Evolutionary conservation across 1,284 basidiomycete genomes (phyloP), one percentile per base, ranked within the genome.

Genomic region (Sparassis latifolia): DNA sequence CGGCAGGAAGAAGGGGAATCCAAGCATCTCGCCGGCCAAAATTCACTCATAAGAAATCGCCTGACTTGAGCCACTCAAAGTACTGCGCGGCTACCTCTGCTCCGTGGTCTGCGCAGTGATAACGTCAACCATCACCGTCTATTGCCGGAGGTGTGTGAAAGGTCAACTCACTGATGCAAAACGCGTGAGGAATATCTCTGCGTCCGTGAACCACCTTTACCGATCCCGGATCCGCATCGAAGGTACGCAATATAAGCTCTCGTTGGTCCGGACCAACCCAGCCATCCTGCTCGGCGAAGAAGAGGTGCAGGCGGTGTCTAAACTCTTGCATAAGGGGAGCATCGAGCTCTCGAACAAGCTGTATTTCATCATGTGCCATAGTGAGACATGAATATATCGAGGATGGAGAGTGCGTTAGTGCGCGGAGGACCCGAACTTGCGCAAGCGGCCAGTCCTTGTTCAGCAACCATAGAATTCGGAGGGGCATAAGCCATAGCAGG

Each of bases 361-460:
- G 60, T 80, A 85, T 85, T 62, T 86, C 83, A 35, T 82, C 77
- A 48, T 79, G 59, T 1, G 80, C 82, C 77, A 85, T 82, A 33
- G 64, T 69, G 40, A 86, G 58, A 7, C 72, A 66, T 2, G 79
- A 72, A 48, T 70, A 70, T 38, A 83, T 70, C 31, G 69, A 67
- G 4, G 62, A 52, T 0, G 76, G 74, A 6, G 77, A 81, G n/a
- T 62, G 58, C 27, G 84, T 52, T 12, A 84, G 67, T 31, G 64
- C 62, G 33, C 61, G 67, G 10, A 86, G 65, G 10, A 79, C 76
- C n/a, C 50, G 49, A 2, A 78, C 52, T 59, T 81, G 79, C 4
- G 61, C 50, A 5, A 46, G 43, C 2, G 83, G 79, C 77, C 80
- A 84, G 35, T 61, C 56, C 10, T 54, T 44, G 41, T 65, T 67